These are phyloP conservation scores for Mediolabrus comicus DNA, from an alignment of 108 stramenopile species.

Conservation along the genomic window DNA sequence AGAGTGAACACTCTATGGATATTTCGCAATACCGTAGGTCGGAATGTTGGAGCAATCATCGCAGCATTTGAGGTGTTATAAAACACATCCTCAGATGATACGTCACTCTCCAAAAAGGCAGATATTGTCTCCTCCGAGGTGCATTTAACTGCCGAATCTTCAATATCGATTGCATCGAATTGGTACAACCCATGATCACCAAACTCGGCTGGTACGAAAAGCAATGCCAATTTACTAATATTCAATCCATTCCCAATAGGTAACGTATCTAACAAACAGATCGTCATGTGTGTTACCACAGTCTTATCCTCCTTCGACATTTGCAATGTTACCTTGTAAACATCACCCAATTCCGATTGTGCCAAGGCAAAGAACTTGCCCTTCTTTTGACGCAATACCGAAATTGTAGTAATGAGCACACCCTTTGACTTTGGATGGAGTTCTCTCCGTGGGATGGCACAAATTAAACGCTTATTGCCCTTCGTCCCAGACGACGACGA, in stretches of 20 bases:
- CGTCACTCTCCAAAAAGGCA: conserved; percentile 28
- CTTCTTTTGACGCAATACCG: conserved; percentile 88
- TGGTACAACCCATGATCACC: conserved; percentile 97
- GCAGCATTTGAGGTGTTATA: conserved; percentile 47
- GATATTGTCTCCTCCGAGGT: conserved; percentile 45
- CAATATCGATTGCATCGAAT: conserved; percentile 88
- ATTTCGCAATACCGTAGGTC: conserved; percentile 76
- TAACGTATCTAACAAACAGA: conserved; percentile 88
- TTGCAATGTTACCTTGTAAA: conserved; percentile 89
- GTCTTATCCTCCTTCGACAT: conserved; percentile 61
- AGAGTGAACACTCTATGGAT: conserved; percentile 73
- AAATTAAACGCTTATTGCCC: conserved; percentile 37
- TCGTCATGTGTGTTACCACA: conserved; percentile 55
- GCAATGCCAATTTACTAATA: conserved; percentile 88
- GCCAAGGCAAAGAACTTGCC: conserved; percentile 93
- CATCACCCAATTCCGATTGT: conserved; percentile 96
- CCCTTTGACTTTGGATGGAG: conserved; percentile 76
- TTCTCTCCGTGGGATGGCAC: conserved; percentile 80
- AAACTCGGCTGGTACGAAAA: conserved; percentile 93
- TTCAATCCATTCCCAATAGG: conserved; percentile 85
- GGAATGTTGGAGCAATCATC: conserved; percentile 70
- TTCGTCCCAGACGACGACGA: neutral
- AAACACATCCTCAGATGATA: conserved; percentile 20
- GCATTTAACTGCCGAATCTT: conserved; percentile 58
- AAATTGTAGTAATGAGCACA: conserved; percentile 78